Evolutionary conservation across 2,329 filamentous ascomycete genomes (phyloP).

Genomic region (Coleophoma crateriformis): DNA sequence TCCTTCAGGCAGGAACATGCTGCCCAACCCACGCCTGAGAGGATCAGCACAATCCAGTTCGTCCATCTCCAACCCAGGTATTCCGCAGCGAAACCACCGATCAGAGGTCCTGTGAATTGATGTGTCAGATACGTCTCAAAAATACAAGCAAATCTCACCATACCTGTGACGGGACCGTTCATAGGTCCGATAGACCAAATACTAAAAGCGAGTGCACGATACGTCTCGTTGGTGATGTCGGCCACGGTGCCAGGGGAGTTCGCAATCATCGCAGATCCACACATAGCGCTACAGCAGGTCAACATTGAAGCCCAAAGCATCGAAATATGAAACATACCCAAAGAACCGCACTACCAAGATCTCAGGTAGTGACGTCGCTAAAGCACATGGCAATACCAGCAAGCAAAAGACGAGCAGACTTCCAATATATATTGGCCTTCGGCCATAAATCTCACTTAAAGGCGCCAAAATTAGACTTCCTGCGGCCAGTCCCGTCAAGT

Average conservation of each 20-base stretch:
- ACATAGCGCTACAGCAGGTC: conserved; percentile 46
- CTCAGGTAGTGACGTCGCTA: conserved; percentile 61
- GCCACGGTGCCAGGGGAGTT: conserved; percentile 80
- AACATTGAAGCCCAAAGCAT: background rate
- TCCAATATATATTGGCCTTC: conserved; percentile 62
- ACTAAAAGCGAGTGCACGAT: conserved; percentile 76
- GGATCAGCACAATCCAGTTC: conserved; percentile 74
- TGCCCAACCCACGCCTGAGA: conserved; percentile 55
- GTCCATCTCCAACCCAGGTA: conserved; percentile 85
- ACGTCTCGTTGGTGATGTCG: conserved; percentile 76
- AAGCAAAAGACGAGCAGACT: conserved; percentile 60
- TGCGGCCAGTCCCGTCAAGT: conserved; percentile 67
- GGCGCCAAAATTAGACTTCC: conserved; percentile 72
- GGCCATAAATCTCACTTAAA: conserved; percentile 64
- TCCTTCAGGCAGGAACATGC: conserved; percentile 60
- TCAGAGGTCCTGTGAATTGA: conserved; percentile 50
- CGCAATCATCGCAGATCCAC: conserved; percentile 73
- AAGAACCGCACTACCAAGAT: conserved; percentile 73
- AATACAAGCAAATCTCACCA: background rate
- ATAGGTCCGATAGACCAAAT: conserved; percentile 81
- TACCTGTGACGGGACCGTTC: conserved; percentile 57
- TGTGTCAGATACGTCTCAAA: background rate
- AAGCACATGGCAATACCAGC: conserved; percentile 65
- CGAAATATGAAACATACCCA: conserved; percentile 39
- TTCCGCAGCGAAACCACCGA: conserved; percentile 76